Percentiles rank a stretch among this genome's conserved stretches.
These are phyloP conservation scores for Phylloporus arenicola DNA, from an alignment of 768 basidiomycete species.

Conservation along the genomic window DNA sequence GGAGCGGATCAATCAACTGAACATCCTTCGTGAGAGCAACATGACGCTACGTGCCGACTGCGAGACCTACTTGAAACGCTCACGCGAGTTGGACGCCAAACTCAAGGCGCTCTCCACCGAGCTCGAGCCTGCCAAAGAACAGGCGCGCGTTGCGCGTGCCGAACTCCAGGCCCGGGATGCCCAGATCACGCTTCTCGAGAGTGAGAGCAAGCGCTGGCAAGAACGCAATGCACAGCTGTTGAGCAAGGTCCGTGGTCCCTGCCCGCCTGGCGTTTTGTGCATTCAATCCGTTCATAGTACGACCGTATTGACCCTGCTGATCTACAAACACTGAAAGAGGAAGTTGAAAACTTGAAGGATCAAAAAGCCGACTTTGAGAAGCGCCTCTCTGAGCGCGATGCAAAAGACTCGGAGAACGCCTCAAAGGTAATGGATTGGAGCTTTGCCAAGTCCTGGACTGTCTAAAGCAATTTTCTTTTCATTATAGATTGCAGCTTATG, in stretches of 20 bases:
- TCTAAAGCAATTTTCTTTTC: neutral
- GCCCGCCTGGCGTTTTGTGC: neutral
- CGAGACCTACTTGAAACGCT: slow-evolving; percentile 63
- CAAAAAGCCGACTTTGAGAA: slow-evolving; percentile 36
- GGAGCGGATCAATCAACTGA: slow-evolving; percentile 82
- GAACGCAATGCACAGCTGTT: slow-evolving; percentile 76
- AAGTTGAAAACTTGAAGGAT: slow-evolving; percentile 51
- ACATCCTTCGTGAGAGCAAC: slow-evolving; percentile 83
- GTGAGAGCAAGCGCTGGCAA: slow-evolving; percentile 78
- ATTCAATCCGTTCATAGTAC: slow-evolving; percentile 43
- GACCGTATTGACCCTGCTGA: slow-evolving; percentile 87
- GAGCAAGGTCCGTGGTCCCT: slow-evolving; percentile 53
- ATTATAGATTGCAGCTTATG: slow-evolving; percentile 38
- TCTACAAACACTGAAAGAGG: slow-evolving; percentile 71
- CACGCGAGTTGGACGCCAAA: slow-evolving; percentile 60
- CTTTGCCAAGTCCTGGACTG: neutral
- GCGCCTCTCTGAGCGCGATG: slow-evolving; percentile 26
- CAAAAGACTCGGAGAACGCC: slow-evolving; percentile 26
- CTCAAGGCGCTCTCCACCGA: slow-evolving; percentile 54
- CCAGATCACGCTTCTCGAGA: slow-evolving; percentile 66
- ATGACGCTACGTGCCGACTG: slow-evolving; percentile 75
- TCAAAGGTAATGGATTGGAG: slow-evolving; percentile 26
- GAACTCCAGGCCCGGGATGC: slow-evolving; percentile 67
- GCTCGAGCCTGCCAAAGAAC: slow-evolving; percentile 70
- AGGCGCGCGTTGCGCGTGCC: slow-evolving; percentile 59